Conservation (phyloP, 805 yeast species). For the Wickerhamiella domercqiae region DNA sequence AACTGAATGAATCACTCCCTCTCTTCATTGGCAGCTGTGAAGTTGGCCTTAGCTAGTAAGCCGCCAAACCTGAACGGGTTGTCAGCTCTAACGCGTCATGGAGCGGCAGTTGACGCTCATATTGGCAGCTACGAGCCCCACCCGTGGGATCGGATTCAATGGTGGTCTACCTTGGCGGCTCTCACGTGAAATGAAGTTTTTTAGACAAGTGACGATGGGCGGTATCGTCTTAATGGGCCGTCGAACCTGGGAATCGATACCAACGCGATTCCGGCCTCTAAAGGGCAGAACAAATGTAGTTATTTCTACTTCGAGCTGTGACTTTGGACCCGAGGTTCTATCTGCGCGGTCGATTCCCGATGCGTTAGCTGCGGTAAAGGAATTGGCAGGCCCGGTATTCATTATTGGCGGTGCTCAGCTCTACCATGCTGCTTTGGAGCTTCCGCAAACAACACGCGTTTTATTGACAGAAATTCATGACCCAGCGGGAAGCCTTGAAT, state of each 20-base stretch:
- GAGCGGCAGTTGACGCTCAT: conserved; percentile 35
- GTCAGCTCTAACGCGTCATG: too few relatives aligned
- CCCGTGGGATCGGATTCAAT: conserved; percentile 67
- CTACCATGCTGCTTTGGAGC: conserved; percentile 40
- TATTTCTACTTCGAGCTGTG: conserved; percentile 31
- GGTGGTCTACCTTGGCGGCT: conserved; percentile 84
- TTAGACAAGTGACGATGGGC: conserved; percentile 52
- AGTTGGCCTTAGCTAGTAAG: too few relatives aligned
- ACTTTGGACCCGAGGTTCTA: conserved; percentile 19
- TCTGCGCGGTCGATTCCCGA: conserved; percentile 31
- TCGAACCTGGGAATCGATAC: conserved; percentile 91
- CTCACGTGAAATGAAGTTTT: conserved; percentile 70
- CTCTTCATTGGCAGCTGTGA: too few relatives aligned
- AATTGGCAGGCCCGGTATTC: conserved; percentile 39
- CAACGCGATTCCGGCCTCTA: conserved; percentile 67
- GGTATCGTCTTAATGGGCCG: conserved; percentile 77
- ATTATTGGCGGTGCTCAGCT: conserved; percentile 90
- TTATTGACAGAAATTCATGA: conserved; percentile 55
- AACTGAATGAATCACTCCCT: too few relatives aligned
- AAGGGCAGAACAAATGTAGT: conserved; percentile 62
- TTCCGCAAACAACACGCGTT: conserved; percentile 35
- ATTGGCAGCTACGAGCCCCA: conserved; percentile 76
- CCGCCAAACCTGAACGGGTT: too few relatives aligned
- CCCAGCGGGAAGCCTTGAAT: conserved; percentile 26
- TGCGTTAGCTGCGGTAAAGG: conserved; percentile 24